Percentiles rank a stretch among this genome's conserved stretches.
phyloP scores from a whole-genome alignment of 768 basidiomycete genomes.

The Phanerochaete sordida region DNA sequence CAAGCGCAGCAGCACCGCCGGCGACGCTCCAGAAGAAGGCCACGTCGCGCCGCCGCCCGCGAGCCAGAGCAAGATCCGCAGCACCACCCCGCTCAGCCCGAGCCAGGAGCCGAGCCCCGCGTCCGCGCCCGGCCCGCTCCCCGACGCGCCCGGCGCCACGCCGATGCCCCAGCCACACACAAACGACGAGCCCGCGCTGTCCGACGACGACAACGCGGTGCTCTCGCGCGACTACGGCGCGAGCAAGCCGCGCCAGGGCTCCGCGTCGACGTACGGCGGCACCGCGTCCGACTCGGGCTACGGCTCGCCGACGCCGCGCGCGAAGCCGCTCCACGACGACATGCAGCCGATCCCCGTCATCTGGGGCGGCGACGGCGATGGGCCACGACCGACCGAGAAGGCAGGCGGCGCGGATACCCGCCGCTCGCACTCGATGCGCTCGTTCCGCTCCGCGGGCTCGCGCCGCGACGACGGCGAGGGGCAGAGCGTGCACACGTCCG shows the following conservation, averaged over 20 bases:
- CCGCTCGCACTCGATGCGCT: slow-evolving; percentile 20
- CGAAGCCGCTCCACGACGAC: neutral
- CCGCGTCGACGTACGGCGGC: slow-evolving; percentile 10
- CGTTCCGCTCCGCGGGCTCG: slow-evolving; percentile 14
- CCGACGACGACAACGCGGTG: neutral
- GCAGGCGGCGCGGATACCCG: neutral
- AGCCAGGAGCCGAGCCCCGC: neutral
- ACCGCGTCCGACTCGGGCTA: slow-evolving; percentile 20
- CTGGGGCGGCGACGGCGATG: slow-evolving; percentile 13
- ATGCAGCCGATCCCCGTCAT: slow-evolving; percentile 22
- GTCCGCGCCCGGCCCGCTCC: neutral
- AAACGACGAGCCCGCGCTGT: neutral
- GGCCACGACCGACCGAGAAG: neutral
- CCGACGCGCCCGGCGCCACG: neutral
- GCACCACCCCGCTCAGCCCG: neutral
- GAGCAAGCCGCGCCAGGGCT: neutral
- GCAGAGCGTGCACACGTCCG: slow-evolving; percentile 16
- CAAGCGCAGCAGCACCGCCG: slow-evolving; percentile 5
- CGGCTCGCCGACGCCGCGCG: slow-evolving; percentile 11
- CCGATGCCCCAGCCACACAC: neutral
- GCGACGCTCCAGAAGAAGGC: neutral
- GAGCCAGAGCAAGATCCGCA: neutral
- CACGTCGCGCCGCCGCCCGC: slow-evolving; percentile 3
- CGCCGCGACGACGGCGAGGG: slow-evolving; percentile 4
- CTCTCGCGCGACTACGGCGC: neutral